These are phyloP conservation scores for Staphylotrichum tortipilum DNA, from an alignment of 495 filamentous ascomycete genomes.

Conservation along the genomic window DNA sequence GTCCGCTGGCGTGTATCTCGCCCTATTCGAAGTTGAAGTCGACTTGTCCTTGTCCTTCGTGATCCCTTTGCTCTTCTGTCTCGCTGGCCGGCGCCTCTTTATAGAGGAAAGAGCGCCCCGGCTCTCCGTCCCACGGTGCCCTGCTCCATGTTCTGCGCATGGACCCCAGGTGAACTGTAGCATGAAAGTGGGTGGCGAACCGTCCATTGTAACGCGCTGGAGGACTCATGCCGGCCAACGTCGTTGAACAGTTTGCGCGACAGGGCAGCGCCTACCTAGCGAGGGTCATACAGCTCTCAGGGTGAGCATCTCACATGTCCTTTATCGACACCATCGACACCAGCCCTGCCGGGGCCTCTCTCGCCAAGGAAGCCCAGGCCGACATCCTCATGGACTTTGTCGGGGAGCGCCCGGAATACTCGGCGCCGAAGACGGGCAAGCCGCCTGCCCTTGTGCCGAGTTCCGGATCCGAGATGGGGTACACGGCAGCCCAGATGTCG, in stretches of 20 bases:
- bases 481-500: background rate
- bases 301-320: background rate
- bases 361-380: background rate
- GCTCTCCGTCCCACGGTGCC: too few relatives aligned
- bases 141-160: too few relatives aligned
- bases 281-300: background rate
- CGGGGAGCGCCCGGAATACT: background rate
- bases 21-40: too few relatives aligned
- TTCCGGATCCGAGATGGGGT: background rate
- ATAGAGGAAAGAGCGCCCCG: too few relatives aligned
- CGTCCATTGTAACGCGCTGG: too few relatives aligned
- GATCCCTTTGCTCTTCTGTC: too few relatives aligned
- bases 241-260: background rate
- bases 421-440: background rate
- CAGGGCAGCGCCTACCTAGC: background rate
- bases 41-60: too few relatives aligned
- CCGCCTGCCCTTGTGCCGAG: background rate
- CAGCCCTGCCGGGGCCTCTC: background rate
- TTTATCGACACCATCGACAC: background rate
- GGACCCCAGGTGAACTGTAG: too few relatives aligned
- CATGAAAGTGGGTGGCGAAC: too few relatives aligned
- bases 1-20: too few relatives aligned
- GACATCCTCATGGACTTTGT: background rate
- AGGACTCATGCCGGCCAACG: background rate
- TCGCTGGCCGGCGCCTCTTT: too few relatives aligned